These are phyloP conservation scores for Solanum neorickii DNA, from an alignment of 257 asterid species.

Conservation along the genomic window DNA sequence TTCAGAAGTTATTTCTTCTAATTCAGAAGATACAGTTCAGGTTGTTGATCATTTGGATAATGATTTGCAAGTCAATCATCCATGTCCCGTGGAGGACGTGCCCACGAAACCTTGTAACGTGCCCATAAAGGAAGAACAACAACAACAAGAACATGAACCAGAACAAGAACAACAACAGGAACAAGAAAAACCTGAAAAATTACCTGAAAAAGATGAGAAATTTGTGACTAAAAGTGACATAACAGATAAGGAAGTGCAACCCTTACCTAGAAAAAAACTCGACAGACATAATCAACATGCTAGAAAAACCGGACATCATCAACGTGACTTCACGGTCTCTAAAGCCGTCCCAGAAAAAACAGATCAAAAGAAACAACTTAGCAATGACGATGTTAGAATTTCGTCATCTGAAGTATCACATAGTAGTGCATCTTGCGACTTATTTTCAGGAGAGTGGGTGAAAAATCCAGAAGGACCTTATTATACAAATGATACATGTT, in stretches of 20 bases:
- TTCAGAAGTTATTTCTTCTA: constrained; percentile 1
- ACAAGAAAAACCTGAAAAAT: neutral
- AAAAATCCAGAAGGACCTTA: constrained; percentile 56
- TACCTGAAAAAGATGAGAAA: neutral
- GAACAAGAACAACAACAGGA: neutral
- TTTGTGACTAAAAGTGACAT: neutral
- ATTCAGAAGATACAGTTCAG: neutral
- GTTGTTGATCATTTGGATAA: neutral
- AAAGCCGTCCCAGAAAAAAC: neutral
- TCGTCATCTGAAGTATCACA: constrained; percentile 5
- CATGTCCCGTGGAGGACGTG: neutral
- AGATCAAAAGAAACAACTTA: neutral
- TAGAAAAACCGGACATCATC: constrained; percentile 7
- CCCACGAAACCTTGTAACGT: neutral
- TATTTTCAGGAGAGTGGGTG: constrained; percentile 83
- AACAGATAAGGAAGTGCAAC: neutral
- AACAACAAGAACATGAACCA: neutral
- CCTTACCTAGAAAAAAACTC: neutral
- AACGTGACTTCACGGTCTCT: neutral
- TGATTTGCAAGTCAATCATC: neutral
- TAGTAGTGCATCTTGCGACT: constrained; percentile 27
- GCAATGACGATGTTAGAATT: neutral
- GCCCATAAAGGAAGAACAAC: neutral
- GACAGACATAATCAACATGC: neutral
- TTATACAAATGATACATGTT: constrained; percentile 59